A percentile compares a stretch with the other conserved stretches of the same genome.
These are phyloP conservation scores for Amauroascus niger DNA, from an alignment of 2,329 filamentous ascomycete genomes.

Conservation along the genomic window DNA sequence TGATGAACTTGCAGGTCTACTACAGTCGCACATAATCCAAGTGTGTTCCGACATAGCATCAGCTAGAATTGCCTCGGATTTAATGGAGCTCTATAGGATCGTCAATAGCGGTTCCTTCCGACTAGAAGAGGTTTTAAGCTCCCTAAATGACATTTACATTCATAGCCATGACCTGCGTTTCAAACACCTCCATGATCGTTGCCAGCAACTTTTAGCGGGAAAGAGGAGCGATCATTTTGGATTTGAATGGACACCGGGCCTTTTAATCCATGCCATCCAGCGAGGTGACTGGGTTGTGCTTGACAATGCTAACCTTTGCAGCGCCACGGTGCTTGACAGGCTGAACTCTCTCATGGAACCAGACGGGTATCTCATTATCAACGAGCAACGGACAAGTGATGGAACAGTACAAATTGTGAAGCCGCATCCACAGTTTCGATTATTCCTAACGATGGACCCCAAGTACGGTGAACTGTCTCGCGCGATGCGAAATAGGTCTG, in stretches of 20 bases:
- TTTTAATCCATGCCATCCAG: conserved; percentile 78
- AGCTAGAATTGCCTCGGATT: conserved; percentile 19
- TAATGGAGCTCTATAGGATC: conserved; percentile 28
- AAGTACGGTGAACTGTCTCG: conserved; percentile 86
- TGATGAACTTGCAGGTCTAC: conserved; percentile 43
- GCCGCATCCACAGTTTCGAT: conserved; percentile 77
- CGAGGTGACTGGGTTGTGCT: conserved; percentile 85
- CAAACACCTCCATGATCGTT: conserved; percentile 40
- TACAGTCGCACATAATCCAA: conserved; percentile 38
- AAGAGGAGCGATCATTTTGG: conserved; percentile 58
- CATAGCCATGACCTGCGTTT: conserved; percentile 42
- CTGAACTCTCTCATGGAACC: conserved; percentile 91
- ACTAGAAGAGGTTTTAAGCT: conserved; percentile 25
- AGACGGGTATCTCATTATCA: conserved; percentile 76
- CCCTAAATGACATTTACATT: conserved; percentile 29
- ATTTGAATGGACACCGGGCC: conserved; percentile 93
- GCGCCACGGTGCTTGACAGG: conserved; percentile 83
- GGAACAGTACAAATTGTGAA: conserved; percentile 69
- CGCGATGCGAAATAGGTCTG: conserved; percentile 89
- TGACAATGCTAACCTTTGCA: conserved; percentile 96
- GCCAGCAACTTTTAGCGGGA: conserved; percentile 43
- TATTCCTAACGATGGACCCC: conserved; percentile 90
- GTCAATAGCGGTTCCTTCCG: conserved; percentile 25
- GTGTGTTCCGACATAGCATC: conserved; percentile 22
- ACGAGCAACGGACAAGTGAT: conserved; percentile 77